Percentiles rank a stretch among this genome's conserved stretches.
Conservation (phyloP, 495 filamentous ascomycete species). For the Xylaria intraflava region DNA sequence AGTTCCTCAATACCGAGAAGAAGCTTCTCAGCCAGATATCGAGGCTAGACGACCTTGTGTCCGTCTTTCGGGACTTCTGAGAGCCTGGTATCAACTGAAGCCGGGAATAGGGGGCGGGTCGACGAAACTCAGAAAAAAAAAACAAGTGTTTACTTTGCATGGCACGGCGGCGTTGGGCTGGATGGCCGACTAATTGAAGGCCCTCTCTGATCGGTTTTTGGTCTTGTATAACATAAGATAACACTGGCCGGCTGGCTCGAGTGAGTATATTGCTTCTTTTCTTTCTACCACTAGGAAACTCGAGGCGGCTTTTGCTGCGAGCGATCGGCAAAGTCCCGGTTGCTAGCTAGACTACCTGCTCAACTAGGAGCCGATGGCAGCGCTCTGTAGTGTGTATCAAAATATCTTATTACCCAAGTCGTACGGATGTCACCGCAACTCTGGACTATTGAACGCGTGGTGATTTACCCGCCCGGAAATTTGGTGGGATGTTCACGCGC, state of each 20-base stretch:
- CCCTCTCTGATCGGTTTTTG: conserved; percentile 9
- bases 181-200: conserved; percentile 8
- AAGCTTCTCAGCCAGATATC: conserved; percentile 67
- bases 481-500: too few species aligned
- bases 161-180: conserved; percentile 25
- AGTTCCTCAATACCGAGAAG: conserved; percentile 67
- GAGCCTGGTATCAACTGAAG: conserved; percentile 15
- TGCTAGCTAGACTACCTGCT: too few species aligned
- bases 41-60: conserved; percentile 77
- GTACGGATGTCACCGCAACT: too few species aligned
- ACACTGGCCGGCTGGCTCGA: background rate
- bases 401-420: too few species aligned
- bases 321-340: too few species aligned
- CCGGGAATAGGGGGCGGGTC: background rate
- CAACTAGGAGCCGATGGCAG: too few species aligned
- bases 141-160: conserved; percentile 19
- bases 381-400: too few species aligned
- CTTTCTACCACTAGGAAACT: too few species aligned
- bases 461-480: too few species aligned
- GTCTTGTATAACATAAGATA: conserved; percentile 17
- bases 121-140: conserved; percentile 6
- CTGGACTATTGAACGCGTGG: too few species aligned
- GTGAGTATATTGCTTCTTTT: background rate
- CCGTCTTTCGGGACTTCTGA: conserved; percentile 76
- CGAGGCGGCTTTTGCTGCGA: background rate